A percentile compares a stretch with the other conserved stretches of the same genome.
Conservation (phyloP, 495 filamentous ascomycete species). For the Aspergillus carlsbadensis region DNA sequence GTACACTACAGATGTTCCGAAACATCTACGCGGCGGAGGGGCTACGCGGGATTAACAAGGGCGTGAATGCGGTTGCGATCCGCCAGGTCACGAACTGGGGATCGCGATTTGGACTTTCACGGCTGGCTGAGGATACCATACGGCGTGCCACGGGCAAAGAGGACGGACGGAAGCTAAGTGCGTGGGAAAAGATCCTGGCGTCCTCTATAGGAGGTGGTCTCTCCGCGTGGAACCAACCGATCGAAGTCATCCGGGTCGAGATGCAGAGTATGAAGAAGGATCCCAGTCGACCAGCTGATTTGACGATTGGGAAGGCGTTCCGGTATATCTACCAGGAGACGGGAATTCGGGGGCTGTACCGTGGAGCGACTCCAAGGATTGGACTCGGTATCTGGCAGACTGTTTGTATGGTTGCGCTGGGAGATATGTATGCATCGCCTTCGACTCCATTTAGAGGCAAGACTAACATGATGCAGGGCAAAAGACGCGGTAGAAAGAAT, state of each 20-base stretch:
- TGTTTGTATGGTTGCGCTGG: constrained; percentile 98
- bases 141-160: constrained; percentile 77
- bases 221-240: constrained; percentile 98
- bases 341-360: constrained; percentile 90
- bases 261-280: constrained; percentile 99
- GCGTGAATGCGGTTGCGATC: constrained; percentile 97
- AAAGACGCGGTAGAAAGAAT: too few relatives aligned
- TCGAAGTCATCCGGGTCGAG: constrained; percentile 98
- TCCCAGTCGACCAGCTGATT: constrained; percentile 94
- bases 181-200: constrained; percentile 85
- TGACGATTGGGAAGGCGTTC: constrained; percentile 91
- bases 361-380: constrained; percentile 90
- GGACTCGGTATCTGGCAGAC: constrained; percentile 98
- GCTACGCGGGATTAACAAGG: constrained; percentile 93
- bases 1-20: constrained; percentile 92
- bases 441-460: too few relatives aligned
- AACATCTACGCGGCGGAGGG: constrained; percentile 93
- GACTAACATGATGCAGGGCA: too few relatives aligned
- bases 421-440: constrained; percentile 79
- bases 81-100: constrained; percentile 99
- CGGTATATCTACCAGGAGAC: constrained; percentile 89
- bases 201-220: constrained; percentile 88
- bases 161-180: constrained; percentile 64
- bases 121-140: constrained; percentile 87
- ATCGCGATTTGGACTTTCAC: constrained; percentile 86